Percentiles rank a stretch among this genome's conserved stretches.
phyloP scores from a whole-genome alignment of 1,284 basidiomycete species.

The Ustilago tritici region DNA sequence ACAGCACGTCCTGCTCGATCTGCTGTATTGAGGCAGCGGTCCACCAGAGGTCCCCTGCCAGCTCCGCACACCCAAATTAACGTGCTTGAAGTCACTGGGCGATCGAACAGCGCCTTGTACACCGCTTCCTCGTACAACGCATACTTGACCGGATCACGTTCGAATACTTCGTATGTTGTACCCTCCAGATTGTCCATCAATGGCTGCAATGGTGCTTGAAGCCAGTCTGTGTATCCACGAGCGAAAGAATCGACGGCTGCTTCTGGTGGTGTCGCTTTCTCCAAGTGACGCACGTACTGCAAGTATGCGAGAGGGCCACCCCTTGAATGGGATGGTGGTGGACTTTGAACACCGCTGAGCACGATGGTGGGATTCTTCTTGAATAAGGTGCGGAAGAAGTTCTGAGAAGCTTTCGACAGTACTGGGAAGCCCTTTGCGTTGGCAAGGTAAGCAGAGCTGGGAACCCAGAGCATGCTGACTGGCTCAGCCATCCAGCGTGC shows the following conservation, averaged over 20 bases:
- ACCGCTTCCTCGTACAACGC: constrained; percentile 85
- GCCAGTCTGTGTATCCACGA: constrained; percentile 90
- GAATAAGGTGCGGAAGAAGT: constrained; percentile 56
- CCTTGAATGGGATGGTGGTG: constrained; percentile 70
- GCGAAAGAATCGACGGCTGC: constrained; percentile 80
- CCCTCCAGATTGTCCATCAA: constrained; percentile 97
- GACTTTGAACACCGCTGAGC: constrained; percentile 54
- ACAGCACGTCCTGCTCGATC: constrained; percentile 76
- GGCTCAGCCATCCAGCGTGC: constrained; percentile 93
- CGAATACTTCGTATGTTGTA: constrained; percentile 95
- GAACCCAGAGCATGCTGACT: constrained; percentile 86
- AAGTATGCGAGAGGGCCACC: constrained; percentile 89
- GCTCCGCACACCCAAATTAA: constrained; percentile 82
- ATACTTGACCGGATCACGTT: constrained; percentile 97
- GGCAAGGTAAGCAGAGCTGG: constrained; percentile 89
- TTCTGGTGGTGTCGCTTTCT: constrained; percentile 55
- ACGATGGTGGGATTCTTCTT: constrained; percentile 51
- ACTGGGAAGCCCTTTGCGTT: constrained; percentile 98
- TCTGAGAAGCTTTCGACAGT: constrained; percentile 78
- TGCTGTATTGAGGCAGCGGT: constrained; percentile 83
- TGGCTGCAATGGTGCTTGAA: constrained; percentile 94
- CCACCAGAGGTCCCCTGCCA: constrained; percentile 92
- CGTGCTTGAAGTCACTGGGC: constrained; percentile 73
- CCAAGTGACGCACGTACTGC: constrained; percentile 76
- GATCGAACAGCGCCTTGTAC: constrained; percentile 77